Evolutionary conservation across 805 yeast species (phyloP).

Genomic region (Grigorovia humatica): DNA sequence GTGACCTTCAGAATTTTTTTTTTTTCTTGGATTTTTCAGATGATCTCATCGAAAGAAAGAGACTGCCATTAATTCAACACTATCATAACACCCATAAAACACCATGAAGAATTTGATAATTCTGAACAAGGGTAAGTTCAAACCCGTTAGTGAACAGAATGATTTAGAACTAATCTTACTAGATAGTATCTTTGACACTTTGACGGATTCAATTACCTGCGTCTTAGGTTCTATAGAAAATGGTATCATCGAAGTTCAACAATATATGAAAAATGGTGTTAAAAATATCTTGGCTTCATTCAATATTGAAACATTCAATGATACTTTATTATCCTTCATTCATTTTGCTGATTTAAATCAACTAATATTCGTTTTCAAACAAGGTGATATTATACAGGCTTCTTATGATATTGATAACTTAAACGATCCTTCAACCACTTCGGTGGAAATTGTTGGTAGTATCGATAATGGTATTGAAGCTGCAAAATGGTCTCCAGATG

Average conservation of each 20-base stretch:
- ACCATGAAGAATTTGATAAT: conserved; percentile 28
- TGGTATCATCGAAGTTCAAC: conserved; percentile 63
- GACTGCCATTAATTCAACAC: not conserved
- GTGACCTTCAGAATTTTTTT: not conserved
- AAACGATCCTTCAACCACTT: conserved; percentile 39
- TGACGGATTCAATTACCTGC: conserved; percentile 62
- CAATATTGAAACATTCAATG: conserved; percentile 34
- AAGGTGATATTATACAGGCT: conserved; percentile 68
- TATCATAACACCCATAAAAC: not conserved
- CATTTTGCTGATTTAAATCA: conserved; percentile 66
- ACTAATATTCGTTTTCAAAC: conserved; percentile 52
- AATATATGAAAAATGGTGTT: conserved; percentile 56
- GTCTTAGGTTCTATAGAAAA: conserved; percentile 48
- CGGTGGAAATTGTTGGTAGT: conserved; percentile 69
- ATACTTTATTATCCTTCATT: conserved; percentile 41
- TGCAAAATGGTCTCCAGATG: conserved; percentile 86
- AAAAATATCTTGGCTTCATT: conserved; percentile 50
- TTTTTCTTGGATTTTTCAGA: not conserved
- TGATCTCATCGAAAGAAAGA: too few species aligned
- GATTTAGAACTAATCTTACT: conserved; percentile 11
- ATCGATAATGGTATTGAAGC: conserved; percentile 65
- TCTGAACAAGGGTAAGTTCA: conserved; percentile 24
- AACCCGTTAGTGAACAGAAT: conserved; percentile 13
- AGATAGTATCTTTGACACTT: conserved; percentile 50
- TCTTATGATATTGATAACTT: conserved; percentile 40